Evolutionary conservation across 305 asterid species (phyloP).

Genomic region (Nicotiana rustica): DNA sequence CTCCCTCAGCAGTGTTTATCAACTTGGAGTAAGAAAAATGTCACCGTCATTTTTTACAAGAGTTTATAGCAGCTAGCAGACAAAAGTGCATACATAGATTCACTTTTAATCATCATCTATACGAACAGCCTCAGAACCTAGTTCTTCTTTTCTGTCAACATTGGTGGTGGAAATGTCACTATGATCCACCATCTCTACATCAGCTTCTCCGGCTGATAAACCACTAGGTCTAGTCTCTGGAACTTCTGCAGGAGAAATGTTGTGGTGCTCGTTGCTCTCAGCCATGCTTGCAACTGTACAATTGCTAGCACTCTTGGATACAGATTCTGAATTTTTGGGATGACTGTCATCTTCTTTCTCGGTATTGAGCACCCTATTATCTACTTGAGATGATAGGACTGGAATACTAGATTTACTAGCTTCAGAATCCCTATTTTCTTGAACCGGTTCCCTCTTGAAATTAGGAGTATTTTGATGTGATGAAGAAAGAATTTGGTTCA

Average conservation of each 20-base stretch:
- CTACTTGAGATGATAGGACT: conserved; percentile 32
- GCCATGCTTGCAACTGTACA: not conserved
- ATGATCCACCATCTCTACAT: conserved; percentile 30
- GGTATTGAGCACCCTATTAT: conserved; percentile 5
- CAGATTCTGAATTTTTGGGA: not conserved
- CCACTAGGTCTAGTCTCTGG: conserved; percentile 22
- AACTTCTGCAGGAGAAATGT: conserved; percentile 26
- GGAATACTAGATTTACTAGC: conserved; percentile 38
- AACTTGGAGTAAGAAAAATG: conserved; percentile 1
- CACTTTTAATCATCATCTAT: not conserved
- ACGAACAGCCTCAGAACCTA: not conserved
- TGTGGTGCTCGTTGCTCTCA: not conserved
- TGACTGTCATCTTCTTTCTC: not conserved
- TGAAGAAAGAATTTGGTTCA: conserved; percentile 63
- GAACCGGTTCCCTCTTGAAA: conserved; percentile 5
- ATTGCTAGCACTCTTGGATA: conserved; percentile 19
- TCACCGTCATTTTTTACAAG: not conserved
- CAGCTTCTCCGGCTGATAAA: conserved; percentile 33
- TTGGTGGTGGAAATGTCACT: not conserved
- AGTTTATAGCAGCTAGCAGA: not conserved
- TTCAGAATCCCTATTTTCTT: conserved; percentile 37
- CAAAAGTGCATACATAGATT: not conserved
- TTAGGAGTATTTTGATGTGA: conserved; percentile 45
- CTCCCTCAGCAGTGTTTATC: not conserved
- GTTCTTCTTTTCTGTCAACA: not conserved